Percentiles rank a stretch among this genome's conserved stretches.
These are phyloP conservation scores for Trametes polyzona DNA, from an alignment of 1,284 basidiomycete genomes.

Conservation along the genomic window DNA sequence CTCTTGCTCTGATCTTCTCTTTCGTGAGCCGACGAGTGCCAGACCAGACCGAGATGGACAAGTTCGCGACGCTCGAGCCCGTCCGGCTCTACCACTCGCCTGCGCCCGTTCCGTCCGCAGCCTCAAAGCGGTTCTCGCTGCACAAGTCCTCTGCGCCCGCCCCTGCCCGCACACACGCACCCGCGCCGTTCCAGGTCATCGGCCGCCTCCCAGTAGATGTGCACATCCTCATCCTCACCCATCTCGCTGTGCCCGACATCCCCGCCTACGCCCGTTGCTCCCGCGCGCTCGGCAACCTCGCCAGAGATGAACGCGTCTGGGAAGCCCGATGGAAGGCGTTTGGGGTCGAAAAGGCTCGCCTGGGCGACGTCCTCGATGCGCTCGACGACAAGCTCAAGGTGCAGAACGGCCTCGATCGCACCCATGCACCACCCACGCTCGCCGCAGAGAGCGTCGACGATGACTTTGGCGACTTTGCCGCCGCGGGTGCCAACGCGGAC, in stretches of 20 bases:
- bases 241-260: conserved; percentile 79
- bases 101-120: conserved; percentile 30
- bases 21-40: too few species aligned
- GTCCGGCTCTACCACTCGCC: conserved; percentile 63
- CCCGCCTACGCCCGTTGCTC: conserved; percentile 73
- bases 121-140: conserved; percentile 26
- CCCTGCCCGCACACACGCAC: conserved; percentile 27
- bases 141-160: conserved; percentile 9
- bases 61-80: conserved; percentile 77
- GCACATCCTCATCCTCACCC: conserved; percentile 72
- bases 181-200: conserved; percentile 51
- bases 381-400: conserved; percentile 53
- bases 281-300: conserved; percentile 66
- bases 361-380: conserved; percentile 60
- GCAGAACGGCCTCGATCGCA: conserved; percentile 40
- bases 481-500: conserved; percentile 47
- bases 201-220: conserved; percentile 81
- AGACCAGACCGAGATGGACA: conserved; percentile 72
- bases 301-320: conserved; percentile 78
- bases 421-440: conserved; percentile 57
- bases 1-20: too few species aligned
- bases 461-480: conserved; percentile 90
- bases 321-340: conserved; percentile 68
- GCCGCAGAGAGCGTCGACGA: conserved; percentile 64
- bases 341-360: conserved; percentile 48